These are phyloP conservation scores for Aspergillus glaucus DNA, from an alignment of 2,329 filamentous ascomycete genomes.

Conservation along the genomic window DNA sequence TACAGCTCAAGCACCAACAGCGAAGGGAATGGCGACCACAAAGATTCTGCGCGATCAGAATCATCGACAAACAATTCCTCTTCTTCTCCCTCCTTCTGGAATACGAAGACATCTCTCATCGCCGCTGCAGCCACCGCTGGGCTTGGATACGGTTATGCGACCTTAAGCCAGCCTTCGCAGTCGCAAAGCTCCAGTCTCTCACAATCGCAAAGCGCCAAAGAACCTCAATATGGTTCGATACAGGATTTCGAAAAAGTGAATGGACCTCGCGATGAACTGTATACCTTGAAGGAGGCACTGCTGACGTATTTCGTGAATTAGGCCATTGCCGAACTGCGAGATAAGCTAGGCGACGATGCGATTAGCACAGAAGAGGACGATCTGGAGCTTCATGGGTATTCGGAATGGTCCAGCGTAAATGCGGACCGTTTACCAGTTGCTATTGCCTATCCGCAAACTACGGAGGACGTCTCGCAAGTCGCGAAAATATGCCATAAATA, in stretches of 20 bases:
- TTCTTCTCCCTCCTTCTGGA: slow-evolving; percentile 33
- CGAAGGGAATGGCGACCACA: slow-evolving; percentile 4
- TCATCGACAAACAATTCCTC: slow-evolving; percentile 10
- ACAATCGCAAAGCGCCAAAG: slow-evolving; percentile 8
- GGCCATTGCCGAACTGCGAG: slow-evolving; percentile 52
- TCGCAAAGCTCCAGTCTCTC: slow-evolving; percentile 5
- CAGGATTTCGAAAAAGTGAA: slow-evolving; percentile 36
- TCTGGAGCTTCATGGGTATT: slow-evolving; percentile 59
- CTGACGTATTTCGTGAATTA: slow-evolving; percentile 19
- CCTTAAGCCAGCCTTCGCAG: slow-evolving; percentile 28
- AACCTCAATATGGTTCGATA: slow-evolving; percentile 33
- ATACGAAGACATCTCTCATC: slow-evolving; percentile 42
- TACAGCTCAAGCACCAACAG: slow-evolving; percentile 11
- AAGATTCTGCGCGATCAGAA: slow-evolving; percentile 9
- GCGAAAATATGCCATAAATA: slow-evolving; percentile 70
- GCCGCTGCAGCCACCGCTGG: slow-evolving; percentile 46
- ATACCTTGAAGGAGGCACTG: background rate
- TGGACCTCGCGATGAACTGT: background rate
- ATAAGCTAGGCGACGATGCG: slow-evolving; percentile 50
- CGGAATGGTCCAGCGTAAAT: slow-evolving; percentile 66
- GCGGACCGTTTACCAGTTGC: slow-evolving; percentile 58
- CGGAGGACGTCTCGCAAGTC: slow-evolving; percentile 58
- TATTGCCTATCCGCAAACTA: slow-evolving; percentile 58
- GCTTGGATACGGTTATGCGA: slow-evolving; percentile 47
- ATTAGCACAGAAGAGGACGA: slow-evolving; percentile 61